Conservation (phyloP, 2,329 filamentous ascomycete species). For the Aspergillus tanneri region DNA sequence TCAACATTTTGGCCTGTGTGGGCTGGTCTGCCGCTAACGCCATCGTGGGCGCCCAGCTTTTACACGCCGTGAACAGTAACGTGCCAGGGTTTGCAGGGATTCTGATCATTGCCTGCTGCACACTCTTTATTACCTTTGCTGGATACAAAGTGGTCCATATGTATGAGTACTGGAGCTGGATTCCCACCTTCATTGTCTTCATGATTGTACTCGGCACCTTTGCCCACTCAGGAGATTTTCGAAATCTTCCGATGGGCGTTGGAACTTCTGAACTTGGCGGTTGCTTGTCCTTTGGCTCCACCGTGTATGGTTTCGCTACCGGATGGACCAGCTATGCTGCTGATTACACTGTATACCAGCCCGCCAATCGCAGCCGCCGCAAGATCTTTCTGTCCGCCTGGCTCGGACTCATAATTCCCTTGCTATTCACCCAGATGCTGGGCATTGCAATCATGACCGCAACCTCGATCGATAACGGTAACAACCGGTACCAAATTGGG, state of each 20-base stretch:
- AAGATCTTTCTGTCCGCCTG: constrained; percentile 71
- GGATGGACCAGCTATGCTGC: constrained; percentile 74
- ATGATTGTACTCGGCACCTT: constrained; percentile 68
- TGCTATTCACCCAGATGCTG: constrained; percentile 72
- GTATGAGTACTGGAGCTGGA: constrained; percentile 75
- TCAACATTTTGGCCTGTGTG: constrained; percentile 69
- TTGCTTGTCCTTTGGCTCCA: constrained; percentile 64
- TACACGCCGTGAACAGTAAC: constrained; percentile 68
- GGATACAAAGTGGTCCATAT: constrained; percentile 73
- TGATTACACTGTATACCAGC: constrained; percentile 80
- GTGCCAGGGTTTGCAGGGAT: constrained; percentile 74
- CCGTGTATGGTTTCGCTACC: constrained; percentile 67
- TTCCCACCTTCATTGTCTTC: constrained; percentile 71
- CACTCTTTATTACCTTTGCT: constrained; percentile 69
- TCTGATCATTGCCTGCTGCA: constrained; percentile 67
- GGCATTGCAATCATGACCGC: constrained; percentile 69
- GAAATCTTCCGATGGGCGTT: constrained; percentile 58
- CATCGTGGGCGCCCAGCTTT: constrained; percentile 75
- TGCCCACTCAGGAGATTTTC: constrained; percentile 65
- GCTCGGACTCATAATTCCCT: constrained; percentile 65
- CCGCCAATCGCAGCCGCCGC: constrained; percentile 56
- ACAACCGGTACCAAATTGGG: constrained; percentile 57
- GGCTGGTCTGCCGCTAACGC: constrained; percentile 77
- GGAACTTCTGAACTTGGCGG: constrained; percentile 61
- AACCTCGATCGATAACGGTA: constrained; percentile 53